A percentile compares a stretch with the other conserved stretches of the same genome.
Conservation (phyloP, 139 green algal species). For the Chlamydomonas sphaeroides region DNA sequence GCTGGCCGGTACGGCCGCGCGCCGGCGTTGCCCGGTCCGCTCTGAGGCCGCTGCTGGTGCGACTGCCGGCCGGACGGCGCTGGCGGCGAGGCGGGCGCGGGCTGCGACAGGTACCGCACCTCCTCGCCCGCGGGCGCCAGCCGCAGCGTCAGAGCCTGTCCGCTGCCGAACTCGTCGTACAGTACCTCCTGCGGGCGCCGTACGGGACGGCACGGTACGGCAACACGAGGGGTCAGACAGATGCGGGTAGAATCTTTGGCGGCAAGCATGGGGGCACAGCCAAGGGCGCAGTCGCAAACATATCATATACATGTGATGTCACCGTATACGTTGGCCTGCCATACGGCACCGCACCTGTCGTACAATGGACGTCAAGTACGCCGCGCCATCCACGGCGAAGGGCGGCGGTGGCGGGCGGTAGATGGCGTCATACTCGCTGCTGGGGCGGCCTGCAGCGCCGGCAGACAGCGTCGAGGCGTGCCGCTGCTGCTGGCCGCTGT, state of each 20-base stretch:
- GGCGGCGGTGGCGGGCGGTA: conserved; percentile 17
- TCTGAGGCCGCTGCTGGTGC: too few relatives aligned
- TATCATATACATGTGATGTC: too few relatives aligned
- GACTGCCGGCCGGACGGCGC: neutral
- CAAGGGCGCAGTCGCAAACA: too few relatives aligned
- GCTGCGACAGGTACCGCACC: neutral
- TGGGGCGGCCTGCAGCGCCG: too few relatives aligned
- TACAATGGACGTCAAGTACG: conserved; percentile 22
- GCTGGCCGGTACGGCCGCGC: neutral
- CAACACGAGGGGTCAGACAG: too few relatives aligned
- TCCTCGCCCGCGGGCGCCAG: neutral
- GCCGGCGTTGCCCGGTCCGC: too few relatives aligned
- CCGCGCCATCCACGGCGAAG: neutral
- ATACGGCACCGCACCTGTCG: neutral
- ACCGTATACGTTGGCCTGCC: too few relatives aligned
- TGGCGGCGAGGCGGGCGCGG: neutral
- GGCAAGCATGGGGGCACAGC: too few relatives aligned
- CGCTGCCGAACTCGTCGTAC: conserved; percentile 21
- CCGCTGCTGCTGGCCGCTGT: neutral
- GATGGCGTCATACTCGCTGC: neutral
- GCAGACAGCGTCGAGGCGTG: too few relatives aligned
- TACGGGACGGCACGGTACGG: too few relatives aligned
- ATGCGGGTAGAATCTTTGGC: too few relatives aligned
- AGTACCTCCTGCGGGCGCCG: neutral
- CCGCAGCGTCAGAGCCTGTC: neutral